Conservation (phyloP, 352 stramenopile species). For the Phytophthora uliginosa region DNA sequence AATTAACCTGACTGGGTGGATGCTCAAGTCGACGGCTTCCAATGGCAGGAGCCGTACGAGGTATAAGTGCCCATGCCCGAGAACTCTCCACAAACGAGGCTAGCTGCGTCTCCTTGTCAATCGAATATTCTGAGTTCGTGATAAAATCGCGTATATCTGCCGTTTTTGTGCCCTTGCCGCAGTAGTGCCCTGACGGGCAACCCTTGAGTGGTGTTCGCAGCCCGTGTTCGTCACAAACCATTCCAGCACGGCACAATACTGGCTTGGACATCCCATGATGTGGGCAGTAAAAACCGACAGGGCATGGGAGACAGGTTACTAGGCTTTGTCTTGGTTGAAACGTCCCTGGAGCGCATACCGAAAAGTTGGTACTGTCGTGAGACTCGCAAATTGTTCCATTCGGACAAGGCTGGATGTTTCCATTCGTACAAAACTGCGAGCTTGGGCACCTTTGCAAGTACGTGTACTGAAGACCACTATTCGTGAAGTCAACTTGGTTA, state of each 20-base stretch:
- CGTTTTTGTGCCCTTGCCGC: constrained; percentile 94
- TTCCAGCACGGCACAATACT: constrained; percentile 92
- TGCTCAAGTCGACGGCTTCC: constrained; percentile 73
- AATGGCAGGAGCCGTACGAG: constrained; percentile 56
- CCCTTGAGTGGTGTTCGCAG: constrained; percentile 78
- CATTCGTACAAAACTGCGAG: constrained; percentile 68
- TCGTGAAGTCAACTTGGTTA: constrained; percentile 91
- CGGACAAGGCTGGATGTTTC: constrained; percentile 75
- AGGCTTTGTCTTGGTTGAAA: constrained; percentile 94
- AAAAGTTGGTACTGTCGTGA: constrained; percentile 90
- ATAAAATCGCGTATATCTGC: constrained; percentile 72
- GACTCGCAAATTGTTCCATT: constrained; percentile 89
- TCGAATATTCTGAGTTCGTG: constrained; percentile 60
- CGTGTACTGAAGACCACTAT: constrained; percentile 71
- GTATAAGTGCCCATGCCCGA: constrained; percentile 60
- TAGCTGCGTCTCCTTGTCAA: constrained; percentile 76
- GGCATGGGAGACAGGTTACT: constrained; percentile 89
- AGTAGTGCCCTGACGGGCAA: constrained; percentile 96
- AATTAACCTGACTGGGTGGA: constrained; percentile 59
- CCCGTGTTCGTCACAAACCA: constrained; percentile 94
- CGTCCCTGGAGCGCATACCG: constrained; percentile 92
- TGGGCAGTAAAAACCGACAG: constrained; percentile 96
- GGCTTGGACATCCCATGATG: constrained; percentile 92
- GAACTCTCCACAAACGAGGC: constrained; percentile 62
- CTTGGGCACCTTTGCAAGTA: constrained; percentile 77